These are phyloP conservation scores for Leishmania aethiopica DNA, from an alignment of 208 protist genomes.

Conservation along the genomic window DNA sequence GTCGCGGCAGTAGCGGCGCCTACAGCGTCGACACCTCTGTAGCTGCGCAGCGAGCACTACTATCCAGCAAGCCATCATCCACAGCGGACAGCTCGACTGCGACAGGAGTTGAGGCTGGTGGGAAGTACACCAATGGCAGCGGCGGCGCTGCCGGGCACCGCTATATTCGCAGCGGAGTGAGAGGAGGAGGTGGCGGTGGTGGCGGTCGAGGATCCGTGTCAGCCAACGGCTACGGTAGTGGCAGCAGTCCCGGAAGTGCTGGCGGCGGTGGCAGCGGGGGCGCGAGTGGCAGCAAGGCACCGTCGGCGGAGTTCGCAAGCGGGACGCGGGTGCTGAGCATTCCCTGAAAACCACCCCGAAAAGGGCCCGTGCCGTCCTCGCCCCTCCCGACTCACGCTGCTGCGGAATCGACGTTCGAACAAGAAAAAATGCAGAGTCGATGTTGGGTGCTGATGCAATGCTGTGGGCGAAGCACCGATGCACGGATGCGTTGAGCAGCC, in stretches of 20 bases:
- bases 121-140: background rate
- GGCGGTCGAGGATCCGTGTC: background rate
- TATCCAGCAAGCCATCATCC: background rate
- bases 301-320: constrained; percentile 16
- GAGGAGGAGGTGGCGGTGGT: background rate
- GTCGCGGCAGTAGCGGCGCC: constrained; percentile 3
- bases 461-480: background rate
- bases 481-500: background rate
- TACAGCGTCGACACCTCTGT: constrained; percentile 2
- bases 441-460: background rate
- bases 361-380: background rate
- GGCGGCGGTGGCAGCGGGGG: background rate
- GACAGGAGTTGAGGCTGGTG: background rate
- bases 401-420: background rate
- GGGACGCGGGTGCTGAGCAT: constrained; percentile 19
- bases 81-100: background rate
- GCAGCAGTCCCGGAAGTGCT: background rate
- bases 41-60: background rate
- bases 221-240: background rate
- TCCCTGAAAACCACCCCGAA: constrained; percentile 4
- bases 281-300: constrained; percentile 4
- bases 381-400: background rate
- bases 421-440: background rate
- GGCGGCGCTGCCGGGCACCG: background rate
- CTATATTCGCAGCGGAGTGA: background rate